Evolutionary conservation across 306 rosid genomes (phyloP).

Genomic region (Trichosanthes truncata): DNA sequence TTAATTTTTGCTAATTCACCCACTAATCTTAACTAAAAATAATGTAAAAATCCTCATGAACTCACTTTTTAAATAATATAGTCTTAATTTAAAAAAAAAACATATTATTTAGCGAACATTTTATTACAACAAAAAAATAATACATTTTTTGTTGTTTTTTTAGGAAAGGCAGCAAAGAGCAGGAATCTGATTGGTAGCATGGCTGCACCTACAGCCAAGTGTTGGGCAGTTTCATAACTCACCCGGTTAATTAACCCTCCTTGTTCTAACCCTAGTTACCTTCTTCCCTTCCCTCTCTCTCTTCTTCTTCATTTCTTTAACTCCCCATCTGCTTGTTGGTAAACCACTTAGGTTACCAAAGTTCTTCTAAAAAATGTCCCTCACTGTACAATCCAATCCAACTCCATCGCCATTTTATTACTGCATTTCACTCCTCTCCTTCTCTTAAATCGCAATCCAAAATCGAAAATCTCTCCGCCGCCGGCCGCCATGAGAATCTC

Average conservation of each 20-base stretch:
- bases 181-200: conserved; percentile 60
- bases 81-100: too few relatives aligned
- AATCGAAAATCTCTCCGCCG: background rate
- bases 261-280: conserved; percentile 9
- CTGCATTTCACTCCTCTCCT: background rate
- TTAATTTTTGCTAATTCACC: too few relatives aligned
- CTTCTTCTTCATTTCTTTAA: background rate
- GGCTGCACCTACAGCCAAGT: conserved; percentile 72
- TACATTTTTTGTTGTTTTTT: too few relatives aligned
- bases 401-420: background rate
- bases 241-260: conserved; percentile 36
- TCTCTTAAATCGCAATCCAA: background rate
- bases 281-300: too few relatives aligned
- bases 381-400: background rate
- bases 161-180: conserved; percentile 25
- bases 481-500: conserved; percentile 56
- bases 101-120: too few relatives aligned
- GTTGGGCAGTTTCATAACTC: conserved; percentile 42
- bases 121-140: too few relatives aligned
- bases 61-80: too few relatives aligned
- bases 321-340: conserved; percentile 36
- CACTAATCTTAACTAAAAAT: too few relatives aligned
- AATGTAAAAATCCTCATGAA: too few relatives aligned
- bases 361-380: conserved; percentile 7
- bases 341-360: conserved; percentile 70